These are phyloP conservation scores for Tardiomyces digboiensis DNA, from an alignment of 1,139 yeast genomes.

Conservation along the genomic window DNA sequence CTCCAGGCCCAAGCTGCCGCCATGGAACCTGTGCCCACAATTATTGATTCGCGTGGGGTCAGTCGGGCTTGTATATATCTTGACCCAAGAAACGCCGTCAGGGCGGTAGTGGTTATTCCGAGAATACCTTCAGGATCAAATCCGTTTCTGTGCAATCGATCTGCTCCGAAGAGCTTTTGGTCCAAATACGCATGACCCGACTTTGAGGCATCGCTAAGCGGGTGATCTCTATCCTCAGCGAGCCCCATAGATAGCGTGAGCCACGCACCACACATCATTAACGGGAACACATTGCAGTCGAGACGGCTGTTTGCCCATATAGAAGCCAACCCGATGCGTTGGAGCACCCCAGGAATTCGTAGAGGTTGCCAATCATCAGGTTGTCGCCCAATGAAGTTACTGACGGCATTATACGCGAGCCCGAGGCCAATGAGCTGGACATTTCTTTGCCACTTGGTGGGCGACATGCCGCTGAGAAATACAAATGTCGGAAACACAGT, in stretches of 20 bases:
- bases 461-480: conserved; percentile 26
- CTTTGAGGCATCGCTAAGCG: conserved; percentile 18
- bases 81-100: conserved; percentile 28
- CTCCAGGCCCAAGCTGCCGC: conserved; percentile 20
- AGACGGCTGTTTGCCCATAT: not conserved
- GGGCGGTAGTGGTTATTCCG: conserved; percentile 26
- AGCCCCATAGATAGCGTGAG: conserved; percentile 16
- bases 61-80: conserved; percentile 19
- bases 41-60: conserved; percentile 14
- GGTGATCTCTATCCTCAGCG: conserved; percentile 19
- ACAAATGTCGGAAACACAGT: conserved; percentile 30
- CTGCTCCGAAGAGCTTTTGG: conserved; percentile 13
- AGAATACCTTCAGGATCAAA: conserved; percentile 31
- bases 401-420: conserved; percentile 20
- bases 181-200: conserved; percentile 29
- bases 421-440: conserved; percentile 27
- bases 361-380: conserved; percentile 9
- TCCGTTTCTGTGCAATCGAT: conserved; percentile 17
- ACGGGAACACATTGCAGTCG: conserved; percentile 2
- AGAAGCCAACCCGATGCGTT: conserved; percentile 25
- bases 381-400: conserved; percentile 5
- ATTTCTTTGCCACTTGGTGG: conserved; percentile 15
- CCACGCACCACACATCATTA: conserved; percentile 19
- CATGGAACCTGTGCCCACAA: conserved; percentile 20
- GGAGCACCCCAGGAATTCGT: conserved; percentile 29